These are phyloP conservation scores for Chytridium lagenaria DNA, from an alignment of 371 early-diverging fungal genomes.

Conservation along the genomic window DNA sequence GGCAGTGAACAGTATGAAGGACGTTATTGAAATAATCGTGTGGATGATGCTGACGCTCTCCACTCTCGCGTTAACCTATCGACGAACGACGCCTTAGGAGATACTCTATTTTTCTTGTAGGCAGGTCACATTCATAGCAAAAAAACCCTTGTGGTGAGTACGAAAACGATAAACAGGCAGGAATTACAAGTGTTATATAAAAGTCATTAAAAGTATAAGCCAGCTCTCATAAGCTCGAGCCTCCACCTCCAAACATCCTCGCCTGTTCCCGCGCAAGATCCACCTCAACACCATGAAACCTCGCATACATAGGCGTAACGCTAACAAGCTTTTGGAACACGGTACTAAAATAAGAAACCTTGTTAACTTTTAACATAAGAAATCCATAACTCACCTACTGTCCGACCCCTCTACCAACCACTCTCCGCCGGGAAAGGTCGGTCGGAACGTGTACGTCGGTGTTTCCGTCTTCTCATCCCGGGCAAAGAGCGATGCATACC, in stretches of 20 bases:
- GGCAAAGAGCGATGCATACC: not conserved
- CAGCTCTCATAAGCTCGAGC: too few species aligned
- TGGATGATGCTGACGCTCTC: too few species aligned
- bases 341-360: constrained; percentile 1
- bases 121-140: too few species aligned
- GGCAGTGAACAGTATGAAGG: too few species aligned
- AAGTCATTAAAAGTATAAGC: too few species aligned
- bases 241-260: constrained; percentile 1
- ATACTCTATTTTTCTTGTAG: too few species aligned
- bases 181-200: too few species aligned
- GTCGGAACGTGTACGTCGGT: not conserved
- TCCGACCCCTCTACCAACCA: constrained; percentile 17
- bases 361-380: not conserved
- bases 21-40: too few species aligned
- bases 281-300: constrained; percentile 3
- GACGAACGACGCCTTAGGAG: too few species aligned
- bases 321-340: not conserved
- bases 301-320: constrained; percentile 15
- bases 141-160: too few species aligned
- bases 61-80: too few species aligned
- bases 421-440: not conserved
- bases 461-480: not conserved
- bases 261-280: not conserved
- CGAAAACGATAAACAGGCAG: too few species aligned
- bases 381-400: not conserved